Evolutionary conservation across 2,329 filamentous ascomycete species (phyloP), one percentile per base, ranked within the genome.

Genomic region (Dactylellina sp.): DNA sequence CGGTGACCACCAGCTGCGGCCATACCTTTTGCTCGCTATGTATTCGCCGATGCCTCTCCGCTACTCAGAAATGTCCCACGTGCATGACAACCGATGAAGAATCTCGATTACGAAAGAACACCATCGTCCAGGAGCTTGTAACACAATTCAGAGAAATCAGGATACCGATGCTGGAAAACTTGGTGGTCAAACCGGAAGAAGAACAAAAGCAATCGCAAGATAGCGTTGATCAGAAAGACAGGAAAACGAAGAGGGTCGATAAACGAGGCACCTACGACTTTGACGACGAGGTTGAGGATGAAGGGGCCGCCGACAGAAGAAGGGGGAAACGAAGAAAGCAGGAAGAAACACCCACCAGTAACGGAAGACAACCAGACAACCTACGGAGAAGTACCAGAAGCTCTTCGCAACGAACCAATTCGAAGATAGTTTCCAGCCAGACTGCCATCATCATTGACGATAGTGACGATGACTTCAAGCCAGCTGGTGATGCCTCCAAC

Each of bases 11-110:
- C 0, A 91, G 91, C 0, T 99, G 95, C 83, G 91, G 88, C 61
- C 95, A 99, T 80, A 98, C 95, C 0, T 99, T 99, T 80, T 99
- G 95, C 84, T 97, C 94, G 5, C 83, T 96, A 61, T 99, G 95
- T 81, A 98, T 99, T 80, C 90, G 95, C 28, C 86, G 93, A 75
- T 92, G 91, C 74, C 85, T 99, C 0, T 89, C 89, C 1, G 86
- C 87, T 32, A 93, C 97, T 77, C 91, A 92, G 7, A 93, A 91
- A 81, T 99, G 95, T 78, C 95, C 95, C 0, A 84, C 92, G 0
- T 99, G 95, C 81, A 89, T 92, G 57, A 84, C 87, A 4, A 81
- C 84, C 0, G 92, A 96, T 77, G 93, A 97, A 80, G 92, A 94
- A 80, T 86, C 92, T 74, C 95, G 92, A 80, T 80, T 99, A 77